Evolutionary conservation across 257 asterid species (phyloP), one percentile per base, ranked within the genome.

Genomic region (Agastache rugosa): DNA sequence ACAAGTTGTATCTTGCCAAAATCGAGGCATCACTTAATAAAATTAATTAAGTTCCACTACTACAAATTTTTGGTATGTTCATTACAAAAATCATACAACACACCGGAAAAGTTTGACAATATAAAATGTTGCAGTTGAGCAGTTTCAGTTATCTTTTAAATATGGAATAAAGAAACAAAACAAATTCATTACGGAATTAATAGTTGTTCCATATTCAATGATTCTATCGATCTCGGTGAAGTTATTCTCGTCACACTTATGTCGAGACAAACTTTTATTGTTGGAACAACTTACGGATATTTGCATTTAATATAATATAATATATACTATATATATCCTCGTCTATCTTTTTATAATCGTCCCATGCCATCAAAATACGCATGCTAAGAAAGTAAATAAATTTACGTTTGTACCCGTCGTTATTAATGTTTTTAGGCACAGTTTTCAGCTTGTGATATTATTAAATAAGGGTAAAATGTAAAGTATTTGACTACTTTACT

Each of bases 221-320:
- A 42, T 12, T 50, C 63, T 68, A 50, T 39, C 76, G 25, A 39
- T 51, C 34, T 16, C 1, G 56, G n/a, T 51, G 15, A 64, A 53
- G 12, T 54, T 66, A 65, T 41, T 75, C 51, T 41, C 61, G 10
- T 53, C 77, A 34, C 27, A 50, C 23, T 8, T 31, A 25, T 34
- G 62, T 34, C 27, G 25, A 19, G 53, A 63, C 54, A 37, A 74
- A 67, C 2, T 75, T 75, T 14, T 35, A 55, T 60, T 41, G 64
- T 76, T 68, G 50, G 69, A 60, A 63, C 75, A 68, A 68, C 75
- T 69, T 34, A 25, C 14, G 41, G 29, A 60, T 67, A 37, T 56
- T 71, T 58, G 56, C 70, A 58, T 67, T 67, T 8, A 66, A 25
- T 41, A 20, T 19, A 0, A 14, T 44, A 44, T 44, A 4, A 34